Evolutionary conservation across 345 rosid genomes (phyloP), one percentile per base, ranked within the genome.

Genomic region (Reutealis trisperma): DNA sequence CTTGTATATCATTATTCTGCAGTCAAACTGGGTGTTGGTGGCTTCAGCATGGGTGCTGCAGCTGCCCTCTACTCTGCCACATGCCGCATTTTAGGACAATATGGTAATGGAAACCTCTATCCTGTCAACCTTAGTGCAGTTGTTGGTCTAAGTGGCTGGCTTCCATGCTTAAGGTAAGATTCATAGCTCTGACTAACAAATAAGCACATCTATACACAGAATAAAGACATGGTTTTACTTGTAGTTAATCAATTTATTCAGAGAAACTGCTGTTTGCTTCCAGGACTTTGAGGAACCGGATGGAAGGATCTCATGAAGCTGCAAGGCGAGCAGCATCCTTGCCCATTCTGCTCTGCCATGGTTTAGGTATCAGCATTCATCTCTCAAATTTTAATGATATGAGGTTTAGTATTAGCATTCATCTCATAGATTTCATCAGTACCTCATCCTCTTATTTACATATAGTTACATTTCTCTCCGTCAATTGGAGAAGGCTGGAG

Each of bases 81-180:
- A 4, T 90, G 92, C 76, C 87, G 63, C 14, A 71, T 80, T 74
- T 83, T 87, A 73, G 90, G 94, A 37, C 86, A 85, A 49, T 87
- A 87, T 52, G 88, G 90, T 67, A 85, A 77, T 0, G 88, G 91
- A 63, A 86, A 84, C 68, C 78, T 70, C 13, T 90, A 89, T 44
- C 81, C 88, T 18, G 78, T 85, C 42, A 87, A 85, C 82, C 79
- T 87, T 24, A 84, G 88, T 70, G 90, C 86, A 44, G 32, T 86
- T 74, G 88, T 90, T n/a, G 86, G 91, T 73, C 84, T 90, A n/a
- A 87, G 94, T 77, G 90, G 92, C 66, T 89, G 94, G 91, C 92
- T 89, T 86, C 90, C 92, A 52, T 79, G 92, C 75, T 82, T 88
- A 82, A 89, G 94, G 94, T 89, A 83, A 80, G 70, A 22, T 37